Percentiles rank a stretch among this genome's conserved stretches.
These are phyloP conservation scores for Talaromyces albobiverticillius DNA, from an alignment of 2,329 filamentous ascomycete genomes.

Conservation along the genomic window DNA sequence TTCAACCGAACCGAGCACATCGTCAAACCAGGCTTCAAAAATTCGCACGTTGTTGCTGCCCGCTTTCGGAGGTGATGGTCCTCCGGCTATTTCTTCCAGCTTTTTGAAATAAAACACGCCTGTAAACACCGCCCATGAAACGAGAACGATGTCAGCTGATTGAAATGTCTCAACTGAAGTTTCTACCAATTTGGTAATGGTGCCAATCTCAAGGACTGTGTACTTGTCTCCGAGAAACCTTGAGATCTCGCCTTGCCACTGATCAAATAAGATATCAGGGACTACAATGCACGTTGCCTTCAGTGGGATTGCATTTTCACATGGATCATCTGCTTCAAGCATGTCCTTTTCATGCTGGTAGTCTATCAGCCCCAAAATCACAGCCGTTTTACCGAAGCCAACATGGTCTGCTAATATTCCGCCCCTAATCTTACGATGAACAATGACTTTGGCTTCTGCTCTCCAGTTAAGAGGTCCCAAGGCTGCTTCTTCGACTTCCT, in stretches of 20 bases:
- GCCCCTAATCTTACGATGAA: constrained; percentile 45
- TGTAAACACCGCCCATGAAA: constrained; percentile 51
- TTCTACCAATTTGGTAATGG: constrained; percentile 36
- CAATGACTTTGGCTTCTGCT: constrained; percentile 50
- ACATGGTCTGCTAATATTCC: constrained; percentile 64
- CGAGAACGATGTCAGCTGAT: constrained; percentile 54
- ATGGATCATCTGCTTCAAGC: constrained; percentile 6
- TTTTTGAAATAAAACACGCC: constrained; percentile 47
- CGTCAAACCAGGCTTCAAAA: constrained; percentile 54
- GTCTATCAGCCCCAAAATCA: constrained; percentile 56
- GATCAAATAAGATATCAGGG: constrained; percentile 53
- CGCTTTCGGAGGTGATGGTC: constrained; percentile 36
- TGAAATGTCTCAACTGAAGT: constrained; percentile 45
- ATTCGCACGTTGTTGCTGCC: constrained; percentile 42
- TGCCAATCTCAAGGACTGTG: constrained; percentile 46
- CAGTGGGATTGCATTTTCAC: constrained; percentile 36
- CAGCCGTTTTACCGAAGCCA: constrained; percentile 66
- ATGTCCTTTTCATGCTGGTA: constrained; percentile 35
- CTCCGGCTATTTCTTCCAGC: constrained; percentile 51
- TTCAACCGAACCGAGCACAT: constrained; percentile 42
- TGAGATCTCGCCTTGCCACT: constrained; percentile 57
- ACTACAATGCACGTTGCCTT: constrained; percentile 61
- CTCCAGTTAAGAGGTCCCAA: constrained; percentile 54
- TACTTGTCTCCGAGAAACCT: constrained; percentile 48
- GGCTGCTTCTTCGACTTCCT: constrained; percentile 57